Conservation (phyloP, 192 early-diverging fungal genomes). For the Obelidium mucronatum region DNA sequence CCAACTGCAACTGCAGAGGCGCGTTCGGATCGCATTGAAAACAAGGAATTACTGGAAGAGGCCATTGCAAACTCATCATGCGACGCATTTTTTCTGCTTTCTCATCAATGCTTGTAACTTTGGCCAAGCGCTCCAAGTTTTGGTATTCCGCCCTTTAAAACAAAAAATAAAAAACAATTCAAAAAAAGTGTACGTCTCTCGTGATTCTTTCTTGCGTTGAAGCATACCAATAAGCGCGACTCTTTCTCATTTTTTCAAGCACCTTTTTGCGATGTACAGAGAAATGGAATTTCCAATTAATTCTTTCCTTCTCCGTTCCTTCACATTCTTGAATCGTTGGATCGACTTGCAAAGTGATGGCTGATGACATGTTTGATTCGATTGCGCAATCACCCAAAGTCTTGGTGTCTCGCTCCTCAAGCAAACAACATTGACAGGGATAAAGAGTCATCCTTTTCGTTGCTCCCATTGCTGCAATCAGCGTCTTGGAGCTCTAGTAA, state of each 20-base stretch:
- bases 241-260: slow-evolving; percentile 17
- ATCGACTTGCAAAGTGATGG: too few relatives aligned
- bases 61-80: background rate
- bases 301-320: background rate
- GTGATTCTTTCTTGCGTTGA: background rate
- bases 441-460: too few relatives aligned
- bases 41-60: slow-evolving; percentile 12
- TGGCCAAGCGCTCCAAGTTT: background rate
- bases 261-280: background rate
- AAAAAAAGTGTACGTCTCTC: background rate
- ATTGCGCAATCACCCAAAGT: too few relatives aligned
- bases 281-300: slow-evolving; percentile 19
- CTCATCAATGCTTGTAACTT: background rate
- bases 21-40: slow-evolving; percentile 19
- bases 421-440: too few relatives aligned
- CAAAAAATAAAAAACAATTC: background rate
- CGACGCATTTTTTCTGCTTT: background rate
- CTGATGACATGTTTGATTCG: too few relatives aligned
- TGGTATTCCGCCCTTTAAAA: slow-evolving; percentile 16
- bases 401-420: too few relatives aligned
- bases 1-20: too few relatives aligned
- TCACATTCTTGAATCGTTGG: too few relatives aligned
- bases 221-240: slow-evolving; percentile 24
- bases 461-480: too few relatives aligned
- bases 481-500: too few relatives aligned